Percentiles rank a stretch among this genome's conserved stretches.
Evolutionary conservation across 164 flowering plant genomes (phyloP).

Genomic region (Malania oleifera): DNA sequence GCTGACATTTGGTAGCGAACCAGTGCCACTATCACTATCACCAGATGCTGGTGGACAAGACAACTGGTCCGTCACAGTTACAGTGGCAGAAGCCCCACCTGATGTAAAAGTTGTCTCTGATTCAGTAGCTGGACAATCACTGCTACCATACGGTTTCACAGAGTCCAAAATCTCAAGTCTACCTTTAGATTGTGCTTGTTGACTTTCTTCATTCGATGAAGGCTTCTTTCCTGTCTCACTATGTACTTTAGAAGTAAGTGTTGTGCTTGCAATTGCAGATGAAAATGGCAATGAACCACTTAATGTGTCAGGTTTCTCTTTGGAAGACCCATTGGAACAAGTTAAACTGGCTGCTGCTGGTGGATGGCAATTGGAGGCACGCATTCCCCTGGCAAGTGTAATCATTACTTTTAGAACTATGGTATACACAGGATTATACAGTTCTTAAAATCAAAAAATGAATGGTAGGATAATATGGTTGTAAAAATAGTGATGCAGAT

Average conservation of each 20-base stretch:
- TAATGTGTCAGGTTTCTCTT: slow-evolving; percentile 37
- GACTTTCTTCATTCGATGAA: slow-evolving; percentile 28
- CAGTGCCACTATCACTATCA: slow-evolving; percentile 12
- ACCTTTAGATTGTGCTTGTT: slow-evolving; percentile 15
- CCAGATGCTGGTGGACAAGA: slow-evolving; percentile 10
- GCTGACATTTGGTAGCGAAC: slow-evolving; percentile 6
- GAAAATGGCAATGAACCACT: slow-evolving; percentile 29
- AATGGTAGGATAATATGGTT: too few species aligned
- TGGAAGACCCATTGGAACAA: slow-evolving; percentile 37
- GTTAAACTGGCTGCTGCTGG: slow-evolving; percentile 28
- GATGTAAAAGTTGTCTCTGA: slow-evolving; percentile 14
- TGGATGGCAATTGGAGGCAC: slow-evolving; percentile 39
- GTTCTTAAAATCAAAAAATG: too few species aligned
- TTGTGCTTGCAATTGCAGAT: slow-evolving; percentile 28
- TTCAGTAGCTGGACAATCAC: slow-evolving; percentile 11
- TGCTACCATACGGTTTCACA: slow-evolving; percentile 18
- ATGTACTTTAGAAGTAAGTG: slow-evolving; percentile 24
- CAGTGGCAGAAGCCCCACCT: slow-evolving; percentile 11
- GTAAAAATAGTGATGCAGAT: too few species aligned
- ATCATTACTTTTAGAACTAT: neutral
- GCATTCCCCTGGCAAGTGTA: slow-evolving; percentile 60
- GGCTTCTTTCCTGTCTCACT: slow-evolving; percentile 38
- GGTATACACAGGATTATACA: too few species aligned
- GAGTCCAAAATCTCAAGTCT: slow-evolving; percentile 24
- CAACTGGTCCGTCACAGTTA: slow-evolving; percentile 6